phyloP scores from a whole-genome alignment of 805 yeast species.

The Cyberlindnera mycetangii region DNA sequence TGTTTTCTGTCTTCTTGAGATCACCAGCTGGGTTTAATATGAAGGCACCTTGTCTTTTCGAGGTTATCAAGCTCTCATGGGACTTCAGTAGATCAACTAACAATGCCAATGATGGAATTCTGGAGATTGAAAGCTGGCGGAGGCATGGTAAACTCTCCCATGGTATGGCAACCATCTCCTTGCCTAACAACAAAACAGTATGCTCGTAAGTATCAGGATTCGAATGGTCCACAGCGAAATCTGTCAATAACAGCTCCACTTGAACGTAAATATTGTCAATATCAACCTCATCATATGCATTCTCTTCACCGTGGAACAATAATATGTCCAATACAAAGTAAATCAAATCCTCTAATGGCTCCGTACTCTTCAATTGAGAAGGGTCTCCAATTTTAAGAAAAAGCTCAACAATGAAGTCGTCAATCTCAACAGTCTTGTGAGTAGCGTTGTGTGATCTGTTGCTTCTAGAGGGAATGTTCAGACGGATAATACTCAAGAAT shows the following conservation, averaged over 20 bases:
- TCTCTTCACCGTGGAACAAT: conserved; percentile 58
- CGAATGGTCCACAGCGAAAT: conserved; percentile 25
- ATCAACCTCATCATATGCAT: conserved; percentile 65
- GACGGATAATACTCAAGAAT: conserved; percentile 40
- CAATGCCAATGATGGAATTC: conserved; percentile 66
- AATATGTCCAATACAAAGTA: conserved; percentile 59
- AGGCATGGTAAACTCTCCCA: conserved; percentile 82
- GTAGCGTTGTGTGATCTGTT: conserved; percentile 32
- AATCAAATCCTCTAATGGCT: conserved; percentile 58
- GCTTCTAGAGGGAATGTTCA: conserved; percentile 47
- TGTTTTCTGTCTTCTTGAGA: conserved; percentile 59
- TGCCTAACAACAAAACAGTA: conserved; percentile 66
- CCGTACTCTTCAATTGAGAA: conserved; percentile 30
- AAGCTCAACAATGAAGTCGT: conserved; percentile 46
- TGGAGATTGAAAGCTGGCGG: conserved; percentile 52
- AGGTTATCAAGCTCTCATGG: conserved; percentile 18
- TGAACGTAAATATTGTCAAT: conserved; percentile 52
- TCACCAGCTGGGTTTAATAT: conserved; percentile 84
- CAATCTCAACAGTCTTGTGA: conserved; percentile 33
- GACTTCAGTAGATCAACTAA: conserved; percentile 38
- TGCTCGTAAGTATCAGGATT: conserved; percentile 38
- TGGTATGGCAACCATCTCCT: conserved; percentile 67
- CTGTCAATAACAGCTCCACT: conserved; percentile 44
- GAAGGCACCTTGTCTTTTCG: conserved; percentile 45
- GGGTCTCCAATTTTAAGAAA: conserved; percentile 47